A percentile compares a stretch with the other conserved stretches of the same genome.
Conservation (phyloP, 768 basidiomycete genomes). For the Termitomyces sp. region DNA sequence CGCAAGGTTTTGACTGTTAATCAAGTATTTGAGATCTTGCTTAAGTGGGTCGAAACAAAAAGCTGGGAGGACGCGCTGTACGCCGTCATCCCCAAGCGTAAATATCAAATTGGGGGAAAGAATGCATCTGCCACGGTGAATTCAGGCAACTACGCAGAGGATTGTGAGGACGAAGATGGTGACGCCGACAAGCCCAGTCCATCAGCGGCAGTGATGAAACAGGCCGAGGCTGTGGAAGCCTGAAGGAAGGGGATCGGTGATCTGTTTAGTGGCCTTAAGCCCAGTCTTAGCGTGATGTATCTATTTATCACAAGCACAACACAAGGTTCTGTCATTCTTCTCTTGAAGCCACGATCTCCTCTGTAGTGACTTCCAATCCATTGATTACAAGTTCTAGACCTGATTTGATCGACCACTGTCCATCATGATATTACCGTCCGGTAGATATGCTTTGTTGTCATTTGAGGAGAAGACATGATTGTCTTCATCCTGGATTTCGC, state of each 20-base stretch:
- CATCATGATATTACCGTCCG: no score
- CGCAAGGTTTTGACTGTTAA: constrained; percentile 97
- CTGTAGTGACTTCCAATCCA: not conserved
- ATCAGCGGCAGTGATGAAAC: not conserved
- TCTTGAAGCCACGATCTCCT: not conserved
- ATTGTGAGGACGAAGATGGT: constrained; percentile 14
- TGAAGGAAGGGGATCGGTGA: constrained; percentile 2
- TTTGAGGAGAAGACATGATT: not conserved
- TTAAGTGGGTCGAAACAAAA: constrained; percentile 81
- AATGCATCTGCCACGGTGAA: constrained; percentile 13
- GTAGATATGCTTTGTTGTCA: not conserved
- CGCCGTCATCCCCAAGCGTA: constrained; percentile 87
- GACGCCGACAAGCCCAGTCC: constrained; percentile 2
- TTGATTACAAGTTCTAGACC: not conserved
- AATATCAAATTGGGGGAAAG: constrained; percentile 55
- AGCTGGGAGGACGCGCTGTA: constrained; percentile 86
- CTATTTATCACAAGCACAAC: not conserved
- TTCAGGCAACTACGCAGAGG: constrained; percentile 2
- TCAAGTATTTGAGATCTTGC: constrained; percentile 89
- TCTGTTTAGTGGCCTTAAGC: not conserved
- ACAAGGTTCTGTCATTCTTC: constrained; percentile 5
- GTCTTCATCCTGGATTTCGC: not conserved
- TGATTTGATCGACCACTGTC: not conserved
- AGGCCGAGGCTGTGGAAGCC: constrained; percentile 4
- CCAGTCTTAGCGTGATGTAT: not conserved